These are phyloP conservation scores for Kodamaea hsintzibuensis DNA, from an alignment of 805 yeast genomes.

Conservation along the genomic window DNA sequence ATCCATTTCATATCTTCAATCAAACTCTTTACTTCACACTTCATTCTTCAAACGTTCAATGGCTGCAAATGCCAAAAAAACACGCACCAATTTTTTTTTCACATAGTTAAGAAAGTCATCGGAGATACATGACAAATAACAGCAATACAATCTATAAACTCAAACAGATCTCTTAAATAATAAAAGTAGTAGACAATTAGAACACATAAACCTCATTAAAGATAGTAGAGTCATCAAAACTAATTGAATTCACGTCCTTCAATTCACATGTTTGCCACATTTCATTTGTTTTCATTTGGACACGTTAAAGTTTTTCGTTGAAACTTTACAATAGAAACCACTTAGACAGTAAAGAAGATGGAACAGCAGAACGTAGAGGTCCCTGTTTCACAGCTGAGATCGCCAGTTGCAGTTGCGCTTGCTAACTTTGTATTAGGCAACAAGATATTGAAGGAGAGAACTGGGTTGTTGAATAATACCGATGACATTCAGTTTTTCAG, in stretches of 20 bases:
- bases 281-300: background rate
- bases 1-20: too few relatives aligned
- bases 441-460: slow-evolving; percentile 71
- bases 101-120: too few relatives aligned
- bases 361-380: slow-evolving; percentile 12
- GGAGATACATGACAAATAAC: too few relatives aligned
- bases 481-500: slow-evolving; percentile 81
- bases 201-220: background rate
- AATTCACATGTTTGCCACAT: background rate
- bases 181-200: too few relatives aligned
- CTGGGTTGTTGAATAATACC: slow-evolving; percentile 71
- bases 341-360: background rate
- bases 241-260: background rate
- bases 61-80: background rate
- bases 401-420: slow-evolving; percentile 64
- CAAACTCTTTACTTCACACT: too few relatives aligned
- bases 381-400: slow-evolving; percentile 17
- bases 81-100: too few relatives aligned
- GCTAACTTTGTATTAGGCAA: slow-evolving; percentile 73
- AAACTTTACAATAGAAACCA: background rate
- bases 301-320: slow-evolving; percentile 9
- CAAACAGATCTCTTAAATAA: too few relatives aligned
- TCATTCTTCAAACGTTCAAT: too few relatives aligned
- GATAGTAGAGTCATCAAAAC: background rate
- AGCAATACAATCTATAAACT: too few relatives aligned